These are phyloP conservation scores for Ustilago bromivora DNA, from an alignment of 1,284 basidiomycete genomes.

Conservation along the genomic window DNA sequence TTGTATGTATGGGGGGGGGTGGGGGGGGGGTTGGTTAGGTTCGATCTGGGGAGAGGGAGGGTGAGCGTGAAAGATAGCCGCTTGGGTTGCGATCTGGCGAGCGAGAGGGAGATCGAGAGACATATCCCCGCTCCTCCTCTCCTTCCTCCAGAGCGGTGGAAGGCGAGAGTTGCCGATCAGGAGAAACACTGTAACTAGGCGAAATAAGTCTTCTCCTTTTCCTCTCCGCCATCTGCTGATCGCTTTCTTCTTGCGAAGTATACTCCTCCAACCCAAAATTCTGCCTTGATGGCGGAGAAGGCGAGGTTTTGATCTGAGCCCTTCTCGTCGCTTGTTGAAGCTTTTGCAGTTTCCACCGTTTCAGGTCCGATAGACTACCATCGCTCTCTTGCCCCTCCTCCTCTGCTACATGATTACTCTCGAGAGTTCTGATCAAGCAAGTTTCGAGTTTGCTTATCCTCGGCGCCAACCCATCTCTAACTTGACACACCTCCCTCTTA, in stretches of 20 bases:
- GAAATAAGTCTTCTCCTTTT: constrained; percentile 24
- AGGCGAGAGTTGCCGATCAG: constrained; percentile 21
- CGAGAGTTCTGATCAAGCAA: constrained; percentile 74
- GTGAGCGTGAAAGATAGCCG: background rate
- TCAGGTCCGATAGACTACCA: constrained; percentile 24
- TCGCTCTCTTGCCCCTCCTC: constrained; percentile 16
- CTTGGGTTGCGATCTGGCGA: constrained; percentile 36
- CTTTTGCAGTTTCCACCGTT: constrained; percentile 35
- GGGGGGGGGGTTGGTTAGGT: background rate
- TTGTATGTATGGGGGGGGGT: too few species aligned
- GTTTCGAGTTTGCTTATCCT: constrained; percentile 79
- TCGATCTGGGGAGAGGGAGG: background rate
- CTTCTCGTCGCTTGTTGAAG: constrained; percentile 8
- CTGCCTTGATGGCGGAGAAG: background rate
- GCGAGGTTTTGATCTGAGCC: background rate
- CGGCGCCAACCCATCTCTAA: constrained; percentile 82
- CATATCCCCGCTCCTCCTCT: constrained; percentile 38
- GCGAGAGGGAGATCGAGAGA: constrained; percentile 71
- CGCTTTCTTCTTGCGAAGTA: constrained; percentile 70
- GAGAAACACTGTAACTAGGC: constrained; percentile 32
- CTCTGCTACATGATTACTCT: background rate
- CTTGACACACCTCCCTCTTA: constrained; percentile 87
- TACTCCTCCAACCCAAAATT: constrained; percentile 26
- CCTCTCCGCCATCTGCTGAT: constrained; percentile 68
- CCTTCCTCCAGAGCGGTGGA: constrained; percentile 17